Evolutionary conservation across 192 early-diverging fungal species (phyloP).

Genomic region (Phlyctochytrium planicorne): DNA sequence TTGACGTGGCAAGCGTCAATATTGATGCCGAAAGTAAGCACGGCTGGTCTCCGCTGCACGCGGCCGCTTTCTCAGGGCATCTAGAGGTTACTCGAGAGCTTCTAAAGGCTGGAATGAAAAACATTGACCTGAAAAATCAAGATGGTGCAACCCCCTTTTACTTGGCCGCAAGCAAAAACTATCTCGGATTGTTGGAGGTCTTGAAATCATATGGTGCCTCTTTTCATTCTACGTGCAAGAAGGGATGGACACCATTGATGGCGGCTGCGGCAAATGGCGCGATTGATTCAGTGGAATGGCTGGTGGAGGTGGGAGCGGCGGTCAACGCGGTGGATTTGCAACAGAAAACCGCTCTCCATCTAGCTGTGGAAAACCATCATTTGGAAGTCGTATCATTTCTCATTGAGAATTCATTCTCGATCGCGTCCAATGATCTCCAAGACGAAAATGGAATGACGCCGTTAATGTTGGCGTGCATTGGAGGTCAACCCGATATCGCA

Average conservation of each 20-base stretch:
- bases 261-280: not conserved
- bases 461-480: not conserved
- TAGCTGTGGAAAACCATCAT: not conserved
- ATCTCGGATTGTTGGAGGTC: not conserved
- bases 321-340: not conserved
- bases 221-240: not conserved
- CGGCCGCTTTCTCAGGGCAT: not conserved
- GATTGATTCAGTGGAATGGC: not conserved
- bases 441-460: not conserved
- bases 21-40: not conserved
- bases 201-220: not conserved
- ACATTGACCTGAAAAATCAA: not conserved
- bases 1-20: not conserved
- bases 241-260: slow-evolving; percentile 4
- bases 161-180: not conserved
- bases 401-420: not conserved
- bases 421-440: not conserved
- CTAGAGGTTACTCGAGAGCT: not conserved
- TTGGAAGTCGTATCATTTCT: not conserved
- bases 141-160: not conserved
- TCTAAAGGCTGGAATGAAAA: not conserved
- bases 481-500: not conserved
- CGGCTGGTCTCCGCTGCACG: slow-evolving; percentile 5
- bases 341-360: not conserved
- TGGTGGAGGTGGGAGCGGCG: not conserved